A percentile compares a stretch with the other conserved stretches of the same genome.
These are phyloP conservation scores for Heracleum sosnowskyi DNA, from an alignment of 129 eudicot genomes.

Conservation along the genomic window DNA sequence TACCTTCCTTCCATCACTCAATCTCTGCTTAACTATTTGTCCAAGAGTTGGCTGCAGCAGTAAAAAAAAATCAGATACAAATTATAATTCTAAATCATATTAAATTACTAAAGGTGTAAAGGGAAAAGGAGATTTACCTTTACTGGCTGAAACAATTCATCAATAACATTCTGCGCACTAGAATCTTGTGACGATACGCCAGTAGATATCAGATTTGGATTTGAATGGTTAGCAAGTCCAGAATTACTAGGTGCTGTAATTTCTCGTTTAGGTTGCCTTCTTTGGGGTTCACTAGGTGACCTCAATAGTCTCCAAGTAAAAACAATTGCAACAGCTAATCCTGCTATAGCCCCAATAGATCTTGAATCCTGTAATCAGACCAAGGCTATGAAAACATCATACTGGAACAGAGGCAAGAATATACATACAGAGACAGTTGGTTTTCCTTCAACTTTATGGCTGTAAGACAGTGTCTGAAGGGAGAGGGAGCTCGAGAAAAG, in stretches of 20 bases:
- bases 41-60: slow-evolving; percentile 77
- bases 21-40: slow-evolving; percentile 82
- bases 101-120: background rate
- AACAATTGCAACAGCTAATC: slow-evolving; percentile 73
- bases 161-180: slow-evolving; percentile 58
- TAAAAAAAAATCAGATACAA: background rate
- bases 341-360: slow-evolving; percentile 79
- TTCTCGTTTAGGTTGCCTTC: slow-evolving; percentile 73
- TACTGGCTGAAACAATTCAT: slow-evolving; percentile 83
- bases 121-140: slow-evolving; percentile 34
- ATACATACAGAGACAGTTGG: background rate
- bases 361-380: slow-evolving; percentile 52
- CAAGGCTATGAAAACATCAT: slow-evolving; percentile 1
- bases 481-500: background rate
- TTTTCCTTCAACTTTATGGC: background rate
- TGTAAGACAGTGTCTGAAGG: background rate
- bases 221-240: slow-evolving; percentile 35
- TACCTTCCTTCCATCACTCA: slow-evolving; percentile 98
- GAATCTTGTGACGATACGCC: slow-evolving; percentile 56
- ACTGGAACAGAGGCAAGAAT: background rate
- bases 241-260: slow-evolving; percentile 54
- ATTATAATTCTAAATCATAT: background rate
- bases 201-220: slow-evolving; percentile 28
- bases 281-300: slow-evolving; percentile 57
- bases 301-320: slow-evolving; percentile 74